Percentiles rank a stretch among this genome's conserved stretches.
Conservation (phyloP, 768 basidiomycete genomes). For the Hygrocybe coccinea region DNA sequence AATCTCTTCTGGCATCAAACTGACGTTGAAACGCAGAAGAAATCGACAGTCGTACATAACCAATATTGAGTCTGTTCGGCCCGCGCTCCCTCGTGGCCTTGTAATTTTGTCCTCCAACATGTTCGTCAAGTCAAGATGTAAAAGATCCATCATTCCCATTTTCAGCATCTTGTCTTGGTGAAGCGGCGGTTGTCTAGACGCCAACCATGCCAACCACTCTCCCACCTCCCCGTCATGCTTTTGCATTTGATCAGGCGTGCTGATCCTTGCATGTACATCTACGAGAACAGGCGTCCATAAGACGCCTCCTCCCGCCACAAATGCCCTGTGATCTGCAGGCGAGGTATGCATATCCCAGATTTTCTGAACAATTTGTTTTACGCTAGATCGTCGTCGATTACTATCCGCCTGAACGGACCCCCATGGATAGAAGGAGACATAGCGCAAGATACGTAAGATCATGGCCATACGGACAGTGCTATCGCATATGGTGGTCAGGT, state of each 20-base stretch:
- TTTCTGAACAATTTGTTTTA: conserved; percentile 43
- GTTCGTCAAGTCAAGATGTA: conserved; percentile 43
- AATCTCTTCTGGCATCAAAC: conserved; percentile 39
- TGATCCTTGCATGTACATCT: conserved; percentile 17
- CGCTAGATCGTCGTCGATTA: conserved; percentile 42
- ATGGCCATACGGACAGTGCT: conserved; percentile 37
- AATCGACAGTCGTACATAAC: conserved; percentile 67
- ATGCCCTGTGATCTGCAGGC: conserved; percentile 24
- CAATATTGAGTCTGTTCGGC: conserved; percentile 27
- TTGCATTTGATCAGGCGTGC: conserved; percentile 13
- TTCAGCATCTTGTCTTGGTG: conserved; percentile 27
- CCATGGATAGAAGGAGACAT: conserved; percentile 72
- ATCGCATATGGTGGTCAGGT: conserved; percentile 32
- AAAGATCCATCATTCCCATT: conserved; percentile 19
- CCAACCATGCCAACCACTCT: conserved; percentile 53
- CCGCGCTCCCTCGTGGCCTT: not conserved
- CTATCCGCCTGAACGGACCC: conserved; percentile 62
- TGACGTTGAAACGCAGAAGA: conserved; percentile 43
- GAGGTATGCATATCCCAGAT: conserved; percentile 43
- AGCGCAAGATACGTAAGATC: conserved; percentile 57
- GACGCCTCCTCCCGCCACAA: conserved; percentile 58
- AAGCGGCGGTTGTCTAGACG: conserved; percentile 51
- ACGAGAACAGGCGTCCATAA: conserved; percentile 55
- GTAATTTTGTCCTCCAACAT: conserved; percentile 1
- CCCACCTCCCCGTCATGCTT: conserved; percentile 2